A percentile compares a stretch with the other conserved stretches of the same genome.
Conservation (phyloP, 1,139 yeast genomes). For the Yamadazyma membranifaciens region DNA sequence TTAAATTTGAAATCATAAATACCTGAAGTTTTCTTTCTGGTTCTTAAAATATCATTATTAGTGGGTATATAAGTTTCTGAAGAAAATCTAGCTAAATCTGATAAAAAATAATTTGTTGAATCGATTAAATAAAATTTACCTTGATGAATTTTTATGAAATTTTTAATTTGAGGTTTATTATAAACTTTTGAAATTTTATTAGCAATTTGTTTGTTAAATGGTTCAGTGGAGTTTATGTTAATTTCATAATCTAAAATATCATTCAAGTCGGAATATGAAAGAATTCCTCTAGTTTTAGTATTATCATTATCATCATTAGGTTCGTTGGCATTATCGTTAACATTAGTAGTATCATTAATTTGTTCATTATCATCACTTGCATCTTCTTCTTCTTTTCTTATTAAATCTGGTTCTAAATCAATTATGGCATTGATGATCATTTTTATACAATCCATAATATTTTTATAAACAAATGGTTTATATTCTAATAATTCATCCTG, state of each 20-base stretch:
- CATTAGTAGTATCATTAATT: slow-evolving; percentile 5
- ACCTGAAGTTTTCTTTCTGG: slow-evolving; percentile 92
- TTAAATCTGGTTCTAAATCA: slow-evolving; percentile 49
- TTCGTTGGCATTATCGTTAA: slow-evolving; percentile 4
- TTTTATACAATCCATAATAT: slow-evolving; percentile 65
- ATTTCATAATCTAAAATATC: slow-evolving; percentile 48
- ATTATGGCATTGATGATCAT: slow-evolving; percentile 57
- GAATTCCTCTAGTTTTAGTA: slow-evolving; percentile 14
- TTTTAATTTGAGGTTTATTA: slow-evolving; percentile 53
- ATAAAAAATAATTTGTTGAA: slow-evolving; percentile 78
- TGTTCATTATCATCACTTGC: slow-evolving; percentile 7
- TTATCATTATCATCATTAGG: slow-evolving; percentile 5
- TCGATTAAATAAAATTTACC: slow-evolving; percentile 83
- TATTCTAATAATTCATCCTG: slow-evolving; percentile 63
- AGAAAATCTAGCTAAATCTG: slow-evolving; percentile 63
- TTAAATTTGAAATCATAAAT: slow-evolving; percentile 80
- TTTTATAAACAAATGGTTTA: slow-evolving; percentile 68
- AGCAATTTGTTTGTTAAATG: slow-evolving; percentile 47
- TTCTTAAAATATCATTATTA: slow-evolving; percentile 75
- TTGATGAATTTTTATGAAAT: slow-evolving; percentile 57
- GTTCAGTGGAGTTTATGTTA: slow-evolving; percentile 46
- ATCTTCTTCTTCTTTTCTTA: slow-evolving; percentile 26
- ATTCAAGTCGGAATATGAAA: slow-evolving; percentile 44
- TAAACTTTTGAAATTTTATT: slow-evolving; percentile 50
- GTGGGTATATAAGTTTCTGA: slow-evolving; percentile 64